Evolutionary conservation across 768 basidiomycete genomes (phyloP), one percentile per base, ranked within the genome.

Genomic region (Mycena galopus): DNA sequence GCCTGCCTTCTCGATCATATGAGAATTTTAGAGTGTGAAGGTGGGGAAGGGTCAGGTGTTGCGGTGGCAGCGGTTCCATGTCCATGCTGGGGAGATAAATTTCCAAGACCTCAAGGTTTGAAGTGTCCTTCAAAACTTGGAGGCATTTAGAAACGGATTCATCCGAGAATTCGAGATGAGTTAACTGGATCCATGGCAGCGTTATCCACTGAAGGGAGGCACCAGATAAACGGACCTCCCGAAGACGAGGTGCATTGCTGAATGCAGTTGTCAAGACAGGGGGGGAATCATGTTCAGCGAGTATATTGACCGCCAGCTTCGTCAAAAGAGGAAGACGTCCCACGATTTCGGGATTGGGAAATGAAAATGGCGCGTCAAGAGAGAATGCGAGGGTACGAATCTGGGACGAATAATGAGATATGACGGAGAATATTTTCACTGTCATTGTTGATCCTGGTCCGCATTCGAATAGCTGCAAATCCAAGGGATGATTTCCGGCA

Each of bases 171-270:
- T 63, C 56, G 33, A 72, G 58, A 16, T 57, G 25, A 0, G 66
- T 58, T 6, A 72, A 53, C 61, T 72, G 71, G 44, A 37, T 51
- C 71, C 71, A 72, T 0, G 71, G 71, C 23, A 72, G 35, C 19
- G 65, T 17, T 9, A 72, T 50, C 30, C 32, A 63, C 4, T 42
- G 16, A 14, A 56, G 27, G 1, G 65, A 56, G 6, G 50, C 35
- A 2, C 55, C 42, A 16, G 25, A 50, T 19, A 72, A 42, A 10
- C 12, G 19, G 1, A 62, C 65, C 19, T 72, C 19, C n/a, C 65
- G 65, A 53, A 71, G 70, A 11, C 21, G n/a, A 6, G 70, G 71
- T 6, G 71, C 65, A 44, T 67, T 42, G 25, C 8, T 1, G 14
- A 72, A 67, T 23, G 53, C 65, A 27, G 61, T 68, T 21, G 32